A percentile compares a stretch with the other conserved stretches of the same genome.
These are phyloP conservation scores for Apiospora saccharicola DNA, from an alignment of 2,329 filamentous ascomycete genomes.

Conservation along the genomic window DNA sequence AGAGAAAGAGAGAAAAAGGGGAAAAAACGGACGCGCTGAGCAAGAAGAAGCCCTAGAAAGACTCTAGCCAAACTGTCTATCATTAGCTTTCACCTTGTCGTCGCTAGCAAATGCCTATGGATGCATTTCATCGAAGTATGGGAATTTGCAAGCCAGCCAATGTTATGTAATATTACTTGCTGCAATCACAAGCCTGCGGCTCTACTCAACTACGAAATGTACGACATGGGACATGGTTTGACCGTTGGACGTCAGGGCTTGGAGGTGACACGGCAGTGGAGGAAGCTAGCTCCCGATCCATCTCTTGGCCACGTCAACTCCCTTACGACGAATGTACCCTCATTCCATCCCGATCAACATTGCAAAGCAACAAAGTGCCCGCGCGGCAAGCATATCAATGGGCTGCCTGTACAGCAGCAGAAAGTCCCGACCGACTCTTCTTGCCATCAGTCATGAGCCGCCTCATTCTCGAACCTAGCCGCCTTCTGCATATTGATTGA, in stretches of 20 bases:
- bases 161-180: no score
- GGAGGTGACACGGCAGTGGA: conserved; percentile 3
- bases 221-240: neutral
- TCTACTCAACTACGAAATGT: neutral
- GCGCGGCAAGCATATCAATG: neutral
- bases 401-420: neutral
- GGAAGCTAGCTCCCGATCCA: conserved; percentile 2
- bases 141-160: no score
- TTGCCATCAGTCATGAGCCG: no score
- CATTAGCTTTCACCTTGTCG: no score
- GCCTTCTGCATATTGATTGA: neutral
- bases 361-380: neutral
- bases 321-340: neutral
- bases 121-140: no score
- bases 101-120: no score
- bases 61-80: no score
- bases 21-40: no score
- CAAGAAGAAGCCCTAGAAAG: no score
- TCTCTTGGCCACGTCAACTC: conserved; percentile 13
- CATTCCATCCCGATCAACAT: no score
- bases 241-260: conserved; percentile 2
- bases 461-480: neutral
- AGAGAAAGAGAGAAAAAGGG: no score
- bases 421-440: no score
- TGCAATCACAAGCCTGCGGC: neutral